Base-by-base conservation (phyloP, 306 rosid genomes). In the Ziziphus jujuba region DNA sequence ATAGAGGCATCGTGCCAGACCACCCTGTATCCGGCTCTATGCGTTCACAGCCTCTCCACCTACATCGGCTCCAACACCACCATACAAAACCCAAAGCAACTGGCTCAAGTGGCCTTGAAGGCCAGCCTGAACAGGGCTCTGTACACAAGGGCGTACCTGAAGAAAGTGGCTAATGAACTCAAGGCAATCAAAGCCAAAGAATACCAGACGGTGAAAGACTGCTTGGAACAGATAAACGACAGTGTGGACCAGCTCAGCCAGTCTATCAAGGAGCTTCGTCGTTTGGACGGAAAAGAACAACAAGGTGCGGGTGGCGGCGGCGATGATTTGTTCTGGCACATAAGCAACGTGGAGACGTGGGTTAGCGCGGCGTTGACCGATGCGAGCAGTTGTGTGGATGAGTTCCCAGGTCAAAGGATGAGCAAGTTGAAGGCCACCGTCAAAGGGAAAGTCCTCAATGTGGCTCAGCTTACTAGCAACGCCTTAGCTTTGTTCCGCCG, bases 341-440 rank as follows among this genome's bases (percentile, higher is more conserved):
- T 86, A 3, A 84, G 88, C 16, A 84, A 86, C 2, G 86, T 89
- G 20, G 85, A 89, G 77, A 63, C 90, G 28, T 89, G 96, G 96
- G 80, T 73, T 2, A 75, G 91, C 35, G 63, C 88, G 0, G 90
- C 96, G 17, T 52, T 86, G 35, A 86, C 90, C 0, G 89, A 82
- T 61, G 89, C 88, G 22, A 75, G 75, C 50, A 68, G 49, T 56
- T 86, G 92, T 55, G 80, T 78, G 15, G 72, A 78, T 20, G 74
- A 69, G 2, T 72, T 89, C 1, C 82, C 81, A 0, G 85, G 86
- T 4, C 65, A 15, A 6, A 63, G 80, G 19, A 81, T 81, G 87
- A 80, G 88, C 51, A 89, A 81, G 62, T 53, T 79, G 49, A 72
- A 56, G 63, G 89, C 90, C 24, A 12, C 83, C 0, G 80, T 89